A percentile compares a stretch with the other conserved stretches of the same genome.
These are phyloP conservation scores for Kwoniella heveanensis DNA, from an alignment of 768 basidiomycete genomes.

Conservation along the genomic window DNA sequence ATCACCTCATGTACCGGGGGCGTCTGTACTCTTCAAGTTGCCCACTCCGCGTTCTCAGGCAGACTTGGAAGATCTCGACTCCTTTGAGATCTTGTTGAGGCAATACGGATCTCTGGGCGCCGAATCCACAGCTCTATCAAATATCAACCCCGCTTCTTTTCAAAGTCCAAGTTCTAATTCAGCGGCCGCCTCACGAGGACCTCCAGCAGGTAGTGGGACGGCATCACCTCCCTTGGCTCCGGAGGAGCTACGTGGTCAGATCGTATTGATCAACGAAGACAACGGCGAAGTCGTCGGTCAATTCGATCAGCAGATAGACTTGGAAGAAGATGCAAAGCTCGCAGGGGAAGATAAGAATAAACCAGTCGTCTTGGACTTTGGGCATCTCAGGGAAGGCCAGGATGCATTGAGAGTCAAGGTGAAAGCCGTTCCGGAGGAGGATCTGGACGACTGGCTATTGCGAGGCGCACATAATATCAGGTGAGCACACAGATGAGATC, in stretches of 20 bases:
- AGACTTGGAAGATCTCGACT: slow-evolving; percentile 60
- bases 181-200: background rate
- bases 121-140: slow-evolving; percentile 33
- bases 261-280: slow-evolving; percentile 72
- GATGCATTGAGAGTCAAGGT: slow-evolving; percentile 62
- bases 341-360: slow-evolving; percentile 48
- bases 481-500: too few species aligned
- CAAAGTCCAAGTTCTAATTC: slow-evolving; percentile 6
- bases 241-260: slow-evolving; percentile 60
- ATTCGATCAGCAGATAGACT: slow-evolving; percentile 64
- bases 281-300: slow-evolving; percentile 73
- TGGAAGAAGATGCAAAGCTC: slow-evolving; percentile 67
- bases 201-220: background rate
- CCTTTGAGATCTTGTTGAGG: slow-evolving; percentile 66
- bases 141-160: slow-evolving; percentile 20
- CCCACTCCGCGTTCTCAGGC: slow-evolving; percentile 54
- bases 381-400: slow-evolving; percentile 58
- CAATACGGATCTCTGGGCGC: slow-evolving; percentile 62
- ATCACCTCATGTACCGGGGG: slow-evolving; percentile 56
- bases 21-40: slow-evolving; percentile 42
- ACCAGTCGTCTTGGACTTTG: slow-evolving; percentile 73
- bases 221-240: slow-evolving; percentile 14
- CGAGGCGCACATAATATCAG: slow-evolving; percentile 66
- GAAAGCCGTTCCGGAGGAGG: slow-evolving; percentile 66
- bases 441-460: slow-evolving; percentile 68